These are phyloP conservation scores for Dactylellina sp. DNA, from an alignment of 2,329 filamentous ascomycete genomes.

Conservation along the genomic window DNA sequence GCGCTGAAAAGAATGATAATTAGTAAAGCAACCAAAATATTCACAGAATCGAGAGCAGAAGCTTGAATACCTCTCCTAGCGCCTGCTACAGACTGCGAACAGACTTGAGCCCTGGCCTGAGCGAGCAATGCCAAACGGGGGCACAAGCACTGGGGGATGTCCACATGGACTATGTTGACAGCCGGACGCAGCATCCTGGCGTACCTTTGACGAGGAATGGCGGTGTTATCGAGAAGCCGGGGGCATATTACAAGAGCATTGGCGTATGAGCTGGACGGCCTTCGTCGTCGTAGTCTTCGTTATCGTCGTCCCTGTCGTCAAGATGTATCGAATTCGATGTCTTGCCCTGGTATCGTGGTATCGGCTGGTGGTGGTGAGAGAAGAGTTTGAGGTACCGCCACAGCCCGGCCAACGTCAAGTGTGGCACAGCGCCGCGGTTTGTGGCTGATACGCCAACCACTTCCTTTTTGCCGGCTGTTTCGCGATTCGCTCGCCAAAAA, in stretches of 20 bases:
- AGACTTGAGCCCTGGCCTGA: slow-evolving; percentile 1
- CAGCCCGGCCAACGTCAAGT: background rate
- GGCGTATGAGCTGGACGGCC: too few relatives aligned
- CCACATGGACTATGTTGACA: slow-evolving; percentile 31
- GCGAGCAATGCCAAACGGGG: slow-evolving; percentile 39
- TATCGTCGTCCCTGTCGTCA: too few relatives aligned
- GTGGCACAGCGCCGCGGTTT: slow-evolving; percentile 9
- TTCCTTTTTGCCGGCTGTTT: slow-evolving; percentile 2
- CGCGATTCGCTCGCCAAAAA: background rate
- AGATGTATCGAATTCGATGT: too few relatives aligned
- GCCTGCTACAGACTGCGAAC: slow-evolving; percentile 9
- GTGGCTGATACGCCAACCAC: slow-evolving; percentile 25
- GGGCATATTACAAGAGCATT: slow-evolving; percentile 32
- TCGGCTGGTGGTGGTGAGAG: background rate
- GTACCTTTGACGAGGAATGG: slow-evolving; percentile 6
- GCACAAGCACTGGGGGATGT: slow-evolving; percentile 39
- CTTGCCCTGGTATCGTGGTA: too few relatives aligned
- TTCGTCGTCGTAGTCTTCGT: too few relatives aligned
- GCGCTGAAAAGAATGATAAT: too few relatives aligned
- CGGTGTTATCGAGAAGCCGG: slow-evolving; percentile 31
- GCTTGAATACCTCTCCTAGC: slow-evolving; percentile 10
- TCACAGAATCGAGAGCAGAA: too few relatives aligned
- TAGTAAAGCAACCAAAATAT: too few relatives aligned
- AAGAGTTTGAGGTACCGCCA: slow-evolving; percentile 15
- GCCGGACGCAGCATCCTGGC: slow-evolving; percentile 39